These are phyloP conservation scores for Incumbomyces lentus DNA, from an alignment of 2,329 filamentous ascomycete genomes.

Conservation along the genomic window DNA sequence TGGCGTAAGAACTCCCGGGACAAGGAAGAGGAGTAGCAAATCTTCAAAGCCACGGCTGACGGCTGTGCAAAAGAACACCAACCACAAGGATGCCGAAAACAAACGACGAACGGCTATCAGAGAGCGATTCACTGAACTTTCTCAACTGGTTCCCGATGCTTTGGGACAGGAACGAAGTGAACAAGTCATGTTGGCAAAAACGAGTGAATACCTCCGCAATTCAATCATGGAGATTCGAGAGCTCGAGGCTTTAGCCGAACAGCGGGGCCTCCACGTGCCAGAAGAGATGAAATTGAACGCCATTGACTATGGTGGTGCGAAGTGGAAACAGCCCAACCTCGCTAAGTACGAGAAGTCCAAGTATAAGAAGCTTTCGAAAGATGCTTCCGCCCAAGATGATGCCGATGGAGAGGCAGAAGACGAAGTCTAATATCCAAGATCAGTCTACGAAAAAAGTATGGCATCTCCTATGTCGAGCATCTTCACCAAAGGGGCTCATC, in stretches of 20 bases:
- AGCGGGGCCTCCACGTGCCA: slow-evolving; percentile 14
- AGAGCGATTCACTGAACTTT: slow-evolving; percentile 71
- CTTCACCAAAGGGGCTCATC: too few species aligned
- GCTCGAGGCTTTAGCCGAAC: slow-evolving; percentile 36
- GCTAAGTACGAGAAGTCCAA: slow-evolving; percentile 18
- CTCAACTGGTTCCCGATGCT: slow-evolving; percentile 68
- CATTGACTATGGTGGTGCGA: slow-evolving; percentile 16
- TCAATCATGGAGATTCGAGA: slow-evolving; percentile 50
- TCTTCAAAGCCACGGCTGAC: slow-evolving; percentile 53
- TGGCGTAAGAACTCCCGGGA: slow-evolving; percentile 2
- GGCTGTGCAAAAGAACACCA: slow-evolving; percentile 62
- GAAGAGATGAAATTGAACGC: slow-evolving; percentile 10
- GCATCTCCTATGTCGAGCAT: too few species aligned
- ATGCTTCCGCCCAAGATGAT: neutral
- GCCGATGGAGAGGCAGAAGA: slow-evolving; percentile 7
- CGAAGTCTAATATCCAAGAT: neutral
- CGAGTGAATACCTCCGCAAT: slow-evolving; percentile 54
- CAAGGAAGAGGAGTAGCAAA: slow-evolving; percentile 20
- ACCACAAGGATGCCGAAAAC: slow-evolving; percentile 58
- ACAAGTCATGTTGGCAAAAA: slow-evolving; percentile 66
- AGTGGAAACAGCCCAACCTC: slow-evolving; percentile 15
- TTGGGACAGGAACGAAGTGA: slow-evolving; percentile 77
- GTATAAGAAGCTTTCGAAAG: slow-evolving; percentile 8
- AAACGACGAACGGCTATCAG: slow-evolving; percentile 65
- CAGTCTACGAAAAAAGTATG: too few species aligned